Percentiles rank a stretch among this genome's conserved stretches.
Conservation (phyloP, 2,329 filamentous ascomycete species). For the Rutstroemia sydowiana region DNA sequence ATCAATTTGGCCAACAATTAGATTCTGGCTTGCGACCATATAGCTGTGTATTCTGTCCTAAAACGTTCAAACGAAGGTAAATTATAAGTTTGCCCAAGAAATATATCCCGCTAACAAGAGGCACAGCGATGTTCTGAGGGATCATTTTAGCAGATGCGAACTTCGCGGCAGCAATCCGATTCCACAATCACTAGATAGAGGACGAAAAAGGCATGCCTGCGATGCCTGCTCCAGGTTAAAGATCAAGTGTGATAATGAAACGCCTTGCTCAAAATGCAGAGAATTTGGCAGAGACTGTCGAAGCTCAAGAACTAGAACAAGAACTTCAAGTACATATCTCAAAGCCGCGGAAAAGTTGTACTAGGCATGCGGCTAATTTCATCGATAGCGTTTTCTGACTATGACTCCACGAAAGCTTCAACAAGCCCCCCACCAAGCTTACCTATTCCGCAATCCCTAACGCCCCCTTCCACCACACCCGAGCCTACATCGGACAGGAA, state of each 20-base stretch:
- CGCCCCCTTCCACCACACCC: slow-evolving; percentile 17
- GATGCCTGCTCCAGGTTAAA: slow-evolving; percentile 30
- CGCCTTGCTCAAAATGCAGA: slow-evolving; percentile 28
- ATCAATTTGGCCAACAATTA: slow-evolving; percentile 12
- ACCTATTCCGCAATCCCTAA: slow-evolving; percentile 6
- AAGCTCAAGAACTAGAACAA: slow-evolving; percentile 24
- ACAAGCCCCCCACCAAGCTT: slow-evolving; percentile 18
- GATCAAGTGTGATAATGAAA: slow-evolving; percentile 30
- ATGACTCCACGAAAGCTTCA: slow-evolving; percentile 10
- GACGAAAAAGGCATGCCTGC: slow-evolving; percentile 30
- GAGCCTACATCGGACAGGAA: slow-evolving; percentile 27
- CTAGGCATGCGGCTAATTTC: slow-evolving; percentile 5
- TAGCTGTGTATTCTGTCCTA: slow-evolving; percentile 30
- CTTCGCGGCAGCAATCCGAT: slow-evolving; percentile 25
- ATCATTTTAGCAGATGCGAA: slow-evolving; percentile 30
- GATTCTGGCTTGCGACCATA: slow-evolving; percentile 28
- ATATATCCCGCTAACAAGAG: background rate
- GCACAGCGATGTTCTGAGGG: slow-evolving; percentile 28
- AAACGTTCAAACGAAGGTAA: slow-evolving; percentile 31
- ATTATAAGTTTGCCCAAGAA: background rate
- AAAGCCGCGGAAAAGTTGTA: background rate
- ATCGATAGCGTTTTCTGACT: background rate
- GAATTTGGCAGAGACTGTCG: slow-evolving; percentile 29
- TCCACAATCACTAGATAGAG: slow-evolving; percentile 27
- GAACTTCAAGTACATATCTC: slow-evolving; percentile 15